Evolutionary conservation across 2,329 filamentous ascomycete genomes (phyloP).

Genomic region (Gnomoniopsis sp.): DNA sequence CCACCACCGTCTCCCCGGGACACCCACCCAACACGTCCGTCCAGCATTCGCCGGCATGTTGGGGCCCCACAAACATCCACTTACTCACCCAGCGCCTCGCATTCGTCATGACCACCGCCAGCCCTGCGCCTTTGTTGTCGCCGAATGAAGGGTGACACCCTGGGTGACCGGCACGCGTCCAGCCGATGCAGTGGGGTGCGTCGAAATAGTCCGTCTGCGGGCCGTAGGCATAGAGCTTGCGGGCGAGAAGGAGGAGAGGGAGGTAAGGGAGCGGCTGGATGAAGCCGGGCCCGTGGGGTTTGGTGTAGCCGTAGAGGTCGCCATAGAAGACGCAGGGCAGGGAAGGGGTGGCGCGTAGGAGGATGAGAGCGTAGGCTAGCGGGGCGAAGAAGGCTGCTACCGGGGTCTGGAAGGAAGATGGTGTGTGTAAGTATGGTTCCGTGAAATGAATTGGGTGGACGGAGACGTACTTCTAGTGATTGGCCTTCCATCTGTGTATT

Average conservation of each 20-base stretch:
- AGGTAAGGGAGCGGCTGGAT: constrained; percentile 44
- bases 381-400: constrained; percentile 63
- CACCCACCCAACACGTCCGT: constrained; percentile 58
- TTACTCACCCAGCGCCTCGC: constrained; percentile 40
- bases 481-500: constrained; percentile 33
- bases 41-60: constrained; percentile 59
- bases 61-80: constrained; percentile 58
- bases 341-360: constrained; percentile 56
- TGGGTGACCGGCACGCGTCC: constrained; percentile 47
- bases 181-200: constrained; percentile 57
- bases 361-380: constrained; percentile 64
- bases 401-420: constrained; percentile 37
- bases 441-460: neutral
- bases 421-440: too few species aligned
- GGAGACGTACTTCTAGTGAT: constrained; percentile 46
- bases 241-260: constrained; percentile 56
- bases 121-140: constrained; percentile 46
- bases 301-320: constrained; percentile 62
- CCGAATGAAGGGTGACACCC: constrained; percentile 21
- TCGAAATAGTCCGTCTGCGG: constrained; percentile 62
- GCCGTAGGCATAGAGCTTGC: constrained; percentile 66
- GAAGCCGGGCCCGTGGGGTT: constrained; percentile 37
- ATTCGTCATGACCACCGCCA: constrained; percentile 57
- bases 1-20: constrained; percentile 54
- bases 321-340: constrained; percentile 69